Evolutionary conservation across 2,329 filamentous ascomycete species (phyloP).

Genomic region (Monilinia fructigena): DNA sequence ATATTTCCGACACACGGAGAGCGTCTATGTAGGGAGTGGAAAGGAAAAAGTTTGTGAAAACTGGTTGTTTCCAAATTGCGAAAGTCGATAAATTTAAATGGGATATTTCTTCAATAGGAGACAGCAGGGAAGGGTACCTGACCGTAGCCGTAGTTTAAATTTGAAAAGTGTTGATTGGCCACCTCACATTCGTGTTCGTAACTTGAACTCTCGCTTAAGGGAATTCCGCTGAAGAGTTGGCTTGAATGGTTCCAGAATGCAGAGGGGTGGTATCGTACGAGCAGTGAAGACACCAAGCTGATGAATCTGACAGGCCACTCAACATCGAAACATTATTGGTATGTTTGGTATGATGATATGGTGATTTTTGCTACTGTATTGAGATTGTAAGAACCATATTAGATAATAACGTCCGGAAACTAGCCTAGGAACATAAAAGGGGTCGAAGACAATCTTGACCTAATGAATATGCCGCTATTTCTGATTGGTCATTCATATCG

Average conservation of each 20-base stretch:
- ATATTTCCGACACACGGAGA: constrained; percentile 13
- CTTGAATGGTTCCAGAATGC: background rate
- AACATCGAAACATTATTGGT: constrained; percentile 7
- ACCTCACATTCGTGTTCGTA: constrained; percentile 15
- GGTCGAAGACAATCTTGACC: background rate
- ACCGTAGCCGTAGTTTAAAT: background rate
- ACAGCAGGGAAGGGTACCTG: constrained; percentile 7
- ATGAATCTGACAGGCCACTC: constrained; percentile 3
- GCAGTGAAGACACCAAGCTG: background rate
- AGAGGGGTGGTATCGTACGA: constrained; percentile 6
- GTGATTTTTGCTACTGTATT: background rate
- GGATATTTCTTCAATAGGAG: constrained; percentile 22
- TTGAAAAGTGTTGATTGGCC: constrained; percentile 18
- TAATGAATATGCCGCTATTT: background rate
- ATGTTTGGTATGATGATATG: constrained; percentile 6
- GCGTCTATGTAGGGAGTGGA: background rate
- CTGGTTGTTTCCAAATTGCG: constrained; percentile 5
- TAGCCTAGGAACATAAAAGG: background rate
- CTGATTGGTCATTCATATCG: background rate
- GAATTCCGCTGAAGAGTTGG: background rate
- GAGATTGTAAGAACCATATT: background rate
- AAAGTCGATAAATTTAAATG: constrained; percentile 21
- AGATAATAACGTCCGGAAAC: constrained; percentile 5
- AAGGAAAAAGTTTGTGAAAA: background rate
- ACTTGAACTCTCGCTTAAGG: constrained; percentile 13